Evolutionary conservation across 2,329 filamentous ascomycete species (phyloP).

Genomic region (Venturia oleaginea): DNA sequence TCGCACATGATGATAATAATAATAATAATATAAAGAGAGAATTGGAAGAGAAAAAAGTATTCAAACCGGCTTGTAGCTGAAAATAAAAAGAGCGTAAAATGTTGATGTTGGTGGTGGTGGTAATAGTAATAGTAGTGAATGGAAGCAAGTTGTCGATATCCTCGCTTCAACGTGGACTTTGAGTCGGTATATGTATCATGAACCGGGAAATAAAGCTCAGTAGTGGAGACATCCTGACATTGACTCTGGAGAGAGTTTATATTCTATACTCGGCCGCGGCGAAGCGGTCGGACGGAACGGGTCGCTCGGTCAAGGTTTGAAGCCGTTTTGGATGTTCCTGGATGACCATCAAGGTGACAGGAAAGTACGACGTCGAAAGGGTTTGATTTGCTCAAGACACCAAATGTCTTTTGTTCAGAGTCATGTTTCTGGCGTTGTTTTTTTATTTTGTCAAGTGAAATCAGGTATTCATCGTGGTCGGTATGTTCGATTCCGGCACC

Average conservation of each 20-base stretch:
- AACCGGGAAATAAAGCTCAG: not conserved
- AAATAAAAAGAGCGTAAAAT: not conserved
- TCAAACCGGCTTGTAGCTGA: not conserved
- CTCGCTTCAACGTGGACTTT: not conserved
- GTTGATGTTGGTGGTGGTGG: not conserved
- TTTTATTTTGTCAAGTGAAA: not conserved
- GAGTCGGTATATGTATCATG: not conserved
- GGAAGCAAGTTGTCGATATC: not conserved
- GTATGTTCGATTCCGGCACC: not conserved
- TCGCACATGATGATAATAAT: conserved; percentile 42
- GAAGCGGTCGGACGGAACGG: not conserved
- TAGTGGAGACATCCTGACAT: not conserved
- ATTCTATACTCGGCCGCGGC: not conserved
- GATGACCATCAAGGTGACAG: not conserved
- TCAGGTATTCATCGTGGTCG: not conserved
- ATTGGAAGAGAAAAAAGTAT: not conserved
- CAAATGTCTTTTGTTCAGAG: too few species aligned
- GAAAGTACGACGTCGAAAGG: not conserved
- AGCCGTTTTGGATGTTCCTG: not conserved
- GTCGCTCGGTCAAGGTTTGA: not conserved
- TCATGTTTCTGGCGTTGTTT: too few species aligned
- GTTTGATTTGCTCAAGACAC: not conserved
- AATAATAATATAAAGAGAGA: not conserved
- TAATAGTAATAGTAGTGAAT: not conserved
- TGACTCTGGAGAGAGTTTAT: not conserved